These are phyloP conservation scores for Lactuca saligna DNA, from an alignment of 129 eudicot species.

Conservation along the genomic window DNA sequence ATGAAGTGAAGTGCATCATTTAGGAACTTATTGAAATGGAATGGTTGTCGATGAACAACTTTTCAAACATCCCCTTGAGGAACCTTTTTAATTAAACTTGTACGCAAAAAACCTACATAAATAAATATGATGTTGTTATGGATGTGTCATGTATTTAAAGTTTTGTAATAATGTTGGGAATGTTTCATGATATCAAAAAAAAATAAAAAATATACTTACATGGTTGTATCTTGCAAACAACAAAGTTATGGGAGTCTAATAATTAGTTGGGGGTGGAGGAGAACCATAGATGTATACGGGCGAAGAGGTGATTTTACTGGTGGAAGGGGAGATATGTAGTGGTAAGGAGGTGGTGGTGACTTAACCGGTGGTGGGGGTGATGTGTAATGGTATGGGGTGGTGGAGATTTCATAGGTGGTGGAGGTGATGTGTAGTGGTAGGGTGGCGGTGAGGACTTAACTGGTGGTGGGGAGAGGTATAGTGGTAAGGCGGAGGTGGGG, in stretches of 20 bases:
- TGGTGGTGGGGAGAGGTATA: too few relatives aligned
- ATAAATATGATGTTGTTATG: neutral
- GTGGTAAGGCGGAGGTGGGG: too few relatives aligned
- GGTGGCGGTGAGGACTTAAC: too few relatives aligned
- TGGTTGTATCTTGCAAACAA: conserved; percentile 12
- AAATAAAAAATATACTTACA: conserved; percentile 16
- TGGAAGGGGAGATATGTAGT: conserved; percentile 20
- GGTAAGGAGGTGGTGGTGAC: conserved; percentile 16
- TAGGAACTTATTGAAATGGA: neutral
- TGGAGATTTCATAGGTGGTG: too few relatives aligned
- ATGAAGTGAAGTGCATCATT: too few relatives aligned
- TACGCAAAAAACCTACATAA: conserved; percentile 26
- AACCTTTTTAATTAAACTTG: conserved; percentile 29
- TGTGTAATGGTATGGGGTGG: conserved; percentile 29
- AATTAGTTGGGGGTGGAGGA: conserved; percentile 39
- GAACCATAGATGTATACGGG: conserved; percentile 35
- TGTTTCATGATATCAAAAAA: neutral
- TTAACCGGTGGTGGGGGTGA: conserved; percentile 30
- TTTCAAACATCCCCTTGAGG: conserved; percentile 32
- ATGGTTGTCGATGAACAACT: conserved; percentile 16
- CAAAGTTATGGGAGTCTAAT: conserved; percentile 23
- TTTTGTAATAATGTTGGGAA: neutral
- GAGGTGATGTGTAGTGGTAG: too few relatives aligned
- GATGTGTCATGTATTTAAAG: neutral
- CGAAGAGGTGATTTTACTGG: conserved; percentile 16